Evolutionary conservation across 1,284 basidiomycete species (phyloP), one percentile per base, ranked within the genome.

Genomic region (Trametes polyzona): DNA sequence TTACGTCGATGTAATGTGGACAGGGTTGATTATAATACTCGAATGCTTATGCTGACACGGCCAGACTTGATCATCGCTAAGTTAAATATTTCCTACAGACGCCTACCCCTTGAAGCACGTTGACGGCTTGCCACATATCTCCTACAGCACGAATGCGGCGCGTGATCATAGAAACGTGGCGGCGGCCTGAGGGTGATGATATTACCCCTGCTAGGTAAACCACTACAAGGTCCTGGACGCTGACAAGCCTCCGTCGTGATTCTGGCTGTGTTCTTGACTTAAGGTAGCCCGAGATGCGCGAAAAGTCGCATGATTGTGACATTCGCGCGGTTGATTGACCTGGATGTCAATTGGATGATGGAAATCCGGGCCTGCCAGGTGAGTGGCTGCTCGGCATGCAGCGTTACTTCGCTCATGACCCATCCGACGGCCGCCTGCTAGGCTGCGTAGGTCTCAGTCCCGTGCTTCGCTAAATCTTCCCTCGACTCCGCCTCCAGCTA

Each of bases 381-480:
- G 11, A 44, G 33, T 44, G 41, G 35, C 50, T 29, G 42, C 19
- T 10, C 16, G 33, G 26, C 32, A 16, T 14, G 2, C 19, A 23
- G 26, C 16, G 23, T n/a, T 9, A 21, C 24, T 17, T 27, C n/a
- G 12, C 4, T 27, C 41, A 24, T 52, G 50, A 44, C 42, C 41
- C 23, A 35, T 39, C 21, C 26, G 53, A 41, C 40, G 23, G 16
- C 32, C 21, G 39, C 24, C 29, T 37, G 14, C 17, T 16, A 10
- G 19, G 48, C 26, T 29, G 23, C 26, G 24, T 19, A 47, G 27
- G 21, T 40, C 19, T 21, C 43, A 16, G 27, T n/a, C 27, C 35
- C 2, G 11, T 40, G 40, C 39, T 55, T 55, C 53, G 17, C 46
- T 5, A 55, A 48, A 48, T 55, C 52, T 54, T 54, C n/a, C n/a